These are phyloP conservation scores for Tolypocladium ophioglossoides DNA, from an alignment of 2,329 filamentous ascomycete genomes.

Conservation along the genomic window DNA sequence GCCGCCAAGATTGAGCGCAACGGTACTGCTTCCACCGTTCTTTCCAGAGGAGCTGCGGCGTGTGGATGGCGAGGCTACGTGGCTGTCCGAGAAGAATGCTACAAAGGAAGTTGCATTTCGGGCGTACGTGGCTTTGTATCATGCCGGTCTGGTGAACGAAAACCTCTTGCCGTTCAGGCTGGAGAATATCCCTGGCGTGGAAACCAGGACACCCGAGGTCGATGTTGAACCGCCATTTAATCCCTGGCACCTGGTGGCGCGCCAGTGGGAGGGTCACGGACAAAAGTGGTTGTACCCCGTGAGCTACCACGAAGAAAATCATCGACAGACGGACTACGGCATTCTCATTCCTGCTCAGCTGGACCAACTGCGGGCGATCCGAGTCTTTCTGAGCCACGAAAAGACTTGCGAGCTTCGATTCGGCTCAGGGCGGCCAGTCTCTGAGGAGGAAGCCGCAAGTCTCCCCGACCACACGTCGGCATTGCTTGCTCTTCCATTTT, in stretches of 20 bases:
- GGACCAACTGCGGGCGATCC: constrained; percentile 23
- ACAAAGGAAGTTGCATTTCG: constrained; percentile 75
- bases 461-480: constrained; percentile 31
- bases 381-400: constrained; percentile 27
- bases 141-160: constrained; percentile 64
- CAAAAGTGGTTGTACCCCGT: constrained; percentile 17
- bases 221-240: constrained; percentile 27
- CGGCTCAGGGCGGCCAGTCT: constrained; percentile 6
- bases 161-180: constrained; percentile 57
- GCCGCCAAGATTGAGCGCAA: constrained; percentile 35
- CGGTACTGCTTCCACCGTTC: constrained; percentile 59
- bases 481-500: constrained; percentile 36
- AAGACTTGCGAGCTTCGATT: constrained; percentile 23
- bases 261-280: constrained; percentile 24
- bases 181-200: constrained; percentile 27
- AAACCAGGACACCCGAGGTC: constrained; percentile 23
- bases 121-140: constrained; percentile 61
- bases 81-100: constrained; percentile 62
- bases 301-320: constrained; percentile 22
- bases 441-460: constrained; percentile 6
- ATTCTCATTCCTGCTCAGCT: constrained; percentile 33
- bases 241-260: constrained; percentile 36
- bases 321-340: constrained; percentile 22
- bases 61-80: constrained; percentile 26
- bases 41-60: constrained; percentile 38